Evolutionary conservation across 192 early-diverging fungal species (phyloP).

Genomic region (Coemansia sp.): DNA sequence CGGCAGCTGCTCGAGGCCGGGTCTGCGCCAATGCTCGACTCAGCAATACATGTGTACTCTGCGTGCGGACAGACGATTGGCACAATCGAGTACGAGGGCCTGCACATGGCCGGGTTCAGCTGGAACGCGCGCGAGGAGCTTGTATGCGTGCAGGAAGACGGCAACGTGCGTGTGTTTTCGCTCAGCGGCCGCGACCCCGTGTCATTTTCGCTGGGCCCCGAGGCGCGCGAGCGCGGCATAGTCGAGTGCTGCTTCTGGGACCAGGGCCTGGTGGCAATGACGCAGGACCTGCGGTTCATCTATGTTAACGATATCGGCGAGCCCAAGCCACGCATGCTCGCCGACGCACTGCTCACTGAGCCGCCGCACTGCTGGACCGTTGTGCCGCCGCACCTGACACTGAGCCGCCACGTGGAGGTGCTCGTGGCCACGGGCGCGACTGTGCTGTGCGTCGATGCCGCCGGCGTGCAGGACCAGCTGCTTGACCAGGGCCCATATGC

Average conservation of each 20-base stretch:
- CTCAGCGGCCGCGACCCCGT: conserved; percentile 71
- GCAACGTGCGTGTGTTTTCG: conserved; percentile 75
- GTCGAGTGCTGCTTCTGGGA: conserved; percentile 88
- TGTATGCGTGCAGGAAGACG: conserved; percentile 85
- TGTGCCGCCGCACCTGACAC: conserved; percentile 80
- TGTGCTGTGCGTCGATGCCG: conserved; percentile 79
- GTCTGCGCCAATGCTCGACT: conserved; percentile 68
- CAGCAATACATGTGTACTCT: conserved; percentile 82
- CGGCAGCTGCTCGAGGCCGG: conserved; percentile 75
- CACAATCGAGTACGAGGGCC: conserved; percentile 90
- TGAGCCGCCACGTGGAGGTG: conserved; percentile 90
- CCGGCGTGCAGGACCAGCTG: conserved; percentile 74
- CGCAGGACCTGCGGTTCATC: conserved; percentile 75
- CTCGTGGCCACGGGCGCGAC: conserved; percentile 73
- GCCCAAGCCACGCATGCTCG: conserved; percentile 74
- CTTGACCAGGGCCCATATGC: conserved; percentile 87
- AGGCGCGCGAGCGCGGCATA: conserved; percentile 77
- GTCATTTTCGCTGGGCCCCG: conserved; percentile 48
- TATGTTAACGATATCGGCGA: conserved; percentile 83
- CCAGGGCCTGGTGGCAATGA: conserved; percentile 90
- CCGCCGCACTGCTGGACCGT: conserved; percentile 84
- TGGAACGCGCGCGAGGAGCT: conserved; percentile 90
- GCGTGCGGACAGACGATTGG: conserved; percentile 82
- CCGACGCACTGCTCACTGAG: conserved; percentile 66
- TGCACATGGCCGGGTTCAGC: conserved; percentile 84